Conservation (phyloP, 768 basidiomycete genomes). For the Cyclocybe aegerita region DNA sequence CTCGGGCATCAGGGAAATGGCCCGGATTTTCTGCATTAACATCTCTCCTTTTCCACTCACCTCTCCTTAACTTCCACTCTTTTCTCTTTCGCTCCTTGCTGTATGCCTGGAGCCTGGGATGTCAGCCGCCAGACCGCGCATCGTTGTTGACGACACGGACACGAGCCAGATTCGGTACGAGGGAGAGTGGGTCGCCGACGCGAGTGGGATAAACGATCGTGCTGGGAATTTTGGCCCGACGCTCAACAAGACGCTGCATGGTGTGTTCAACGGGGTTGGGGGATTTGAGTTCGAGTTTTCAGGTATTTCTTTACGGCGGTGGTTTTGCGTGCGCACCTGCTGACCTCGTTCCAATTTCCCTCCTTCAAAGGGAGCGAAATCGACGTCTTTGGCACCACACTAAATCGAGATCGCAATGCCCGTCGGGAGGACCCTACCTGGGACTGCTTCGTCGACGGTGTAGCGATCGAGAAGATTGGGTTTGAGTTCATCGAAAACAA, state of each 20-base stretch:
- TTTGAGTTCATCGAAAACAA: constrained; percentile 28
- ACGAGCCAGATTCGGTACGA: constrained; percentile 16
- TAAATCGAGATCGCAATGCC: constrained; percentile 12
- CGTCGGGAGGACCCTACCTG: constrained; percentile 25
- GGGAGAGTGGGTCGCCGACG: constrained; percentile 10
- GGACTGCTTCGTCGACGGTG: constrained; percentile 30
- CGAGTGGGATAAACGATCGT: constrained; percentile 7
- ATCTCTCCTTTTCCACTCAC: not conserved
- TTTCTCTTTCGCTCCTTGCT: not conserved
- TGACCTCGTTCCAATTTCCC: not conserved
- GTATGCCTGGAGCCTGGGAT: not conserved
- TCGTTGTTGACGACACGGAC: constrained; percentile 23
- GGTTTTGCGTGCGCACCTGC: not conserved
- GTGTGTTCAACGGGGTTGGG: constrained; percentile 11
- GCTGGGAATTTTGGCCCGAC: constrained; percentile 20
- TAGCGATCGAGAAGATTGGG: constrained; percentile 17
- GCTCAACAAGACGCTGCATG: constrained; percentile 18
- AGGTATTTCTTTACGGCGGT: constrained; percentile 7
- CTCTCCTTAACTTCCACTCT: not conserved
- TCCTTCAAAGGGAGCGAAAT: constrained; percentile 22
- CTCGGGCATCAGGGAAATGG: too few relatives aligned
- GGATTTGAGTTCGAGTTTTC: constrained; percentile 19
- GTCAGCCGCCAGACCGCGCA: constrained; percentile 6
- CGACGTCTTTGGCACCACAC: constrained; percentile 20
- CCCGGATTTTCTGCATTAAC: not conserved